These are phyloP conservation scores for Pseudotsuga menziesii DNA, from an alignment of 75 land plant genomes.

Conservation along the genomic window DNA sequence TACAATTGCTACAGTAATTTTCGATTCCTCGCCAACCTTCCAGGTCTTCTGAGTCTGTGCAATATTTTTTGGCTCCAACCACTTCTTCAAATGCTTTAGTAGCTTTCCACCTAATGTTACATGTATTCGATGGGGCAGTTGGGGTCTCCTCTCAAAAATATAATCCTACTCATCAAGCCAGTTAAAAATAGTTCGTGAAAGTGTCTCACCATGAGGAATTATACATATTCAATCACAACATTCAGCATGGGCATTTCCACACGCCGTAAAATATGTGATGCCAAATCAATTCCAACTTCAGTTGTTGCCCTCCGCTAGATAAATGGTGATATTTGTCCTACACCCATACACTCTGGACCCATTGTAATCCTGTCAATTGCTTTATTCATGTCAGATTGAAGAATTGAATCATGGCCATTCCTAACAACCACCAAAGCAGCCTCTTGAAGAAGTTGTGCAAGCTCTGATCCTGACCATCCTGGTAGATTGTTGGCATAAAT, in stretches of 20 bases:
- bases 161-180: conserved; percentile 76
- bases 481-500: conserved; percentile 44
- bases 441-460: conserved; percentile 91
- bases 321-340: conserved; percentile 59
- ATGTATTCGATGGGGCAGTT: conserved; percentile 87
- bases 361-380: conserved; percentile 90
- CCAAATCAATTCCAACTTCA: conserved; percentile 78
- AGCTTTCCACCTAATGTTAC: too few relatives aligned
- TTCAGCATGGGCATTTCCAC: conserved; percentile 76
- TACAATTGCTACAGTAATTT: too few relatives aligned
- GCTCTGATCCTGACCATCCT: conserved; percentile 96
- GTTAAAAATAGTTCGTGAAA: conserved; percentile 69
- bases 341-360: conserved; percentile 69
- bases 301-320: conserved; percentile 81
- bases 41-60: too few relatives aligned
- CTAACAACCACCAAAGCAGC: conserved; percentile 90
- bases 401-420: conserved; percentile 56
- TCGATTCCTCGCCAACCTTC: too few relatives aligned
- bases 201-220: conserved; percentile 76
- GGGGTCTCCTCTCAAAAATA: conserved; percentile 68
- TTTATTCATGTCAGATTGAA: conserved; percentile 70
- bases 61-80: too few relatives aligned
- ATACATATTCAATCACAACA: conserved; percentile 74
- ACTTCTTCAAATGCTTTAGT: too few relatives aligned
- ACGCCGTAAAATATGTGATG: conserved; percentile 80